These are phyloP conservation scores for Trypanosoma boissoni DNA, from an alignment of 208 protist genomes.

Conservation along the genomic window DNA sequence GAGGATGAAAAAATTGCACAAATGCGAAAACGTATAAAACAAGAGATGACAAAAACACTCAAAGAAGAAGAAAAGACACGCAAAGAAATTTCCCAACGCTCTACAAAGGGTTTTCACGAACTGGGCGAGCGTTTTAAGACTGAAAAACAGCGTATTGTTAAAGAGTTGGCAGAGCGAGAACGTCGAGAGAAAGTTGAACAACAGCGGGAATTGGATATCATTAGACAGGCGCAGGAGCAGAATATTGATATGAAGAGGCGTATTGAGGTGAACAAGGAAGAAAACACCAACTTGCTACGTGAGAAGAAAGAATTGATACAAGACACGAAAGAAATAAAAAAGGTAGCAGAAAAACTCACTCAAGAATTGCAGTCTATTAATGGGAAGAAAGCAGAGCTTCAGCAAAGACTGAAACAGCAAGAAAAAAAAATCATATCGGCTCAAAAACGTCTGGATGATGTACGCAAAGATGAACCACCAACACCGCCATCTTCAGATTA, in stretches of 20 bases:
- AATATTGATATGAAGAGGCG: slow-evolving; percentile 56
- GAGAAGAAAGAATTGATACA: slow-evolving; percentile 62
- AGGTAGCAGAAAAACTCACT: slow-evolving; percentile 41
- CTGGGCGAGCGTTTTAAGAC: slow-evolving; percentile 57
- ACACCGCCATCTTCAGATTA: slow-evolving; percentile 41
- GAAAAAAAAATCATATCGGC: slow-evolving; percentile 64
- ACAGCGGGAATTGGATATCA: slow-evolving; percentile 72
- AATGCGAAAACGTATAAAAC: slow-evolving; percentile 68
- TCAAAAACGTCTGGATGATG: slow-evolving; percentile 31
- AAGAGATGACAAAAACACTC: slow-evolving; percentile 74
- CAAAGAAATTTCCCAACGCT: slow-evolving; percentile 70
- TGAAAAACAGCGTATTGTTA: slow-evolving; percentile 71
- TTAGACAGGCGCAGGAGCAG: slow-evolving; percentile 74
- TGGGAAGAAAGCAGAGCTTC: slow-evolving; percentile 44
- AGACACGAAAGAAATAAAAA: slow-evolving; percentile 61
- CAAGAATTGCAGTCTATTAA: slow-evolving; percentile 50
- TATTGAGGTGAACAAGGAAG: slow-evolving; percentile 63
- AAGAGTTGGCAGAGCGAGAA: slow-evolving; percentile 74
- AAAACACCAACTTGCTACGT: slow-evolving; percentile 47
- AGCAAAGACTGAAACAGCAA: slow-evolving; percentile 50
- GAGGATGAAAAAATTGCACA: slow-evolving; percentile 76
- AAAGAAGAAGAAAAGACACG: slow-evolving; percentile 83
- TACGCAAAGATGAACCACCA: slow-evolving; percentile 39
- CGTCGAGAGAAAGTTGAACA: slow-evolving; percentile 76
- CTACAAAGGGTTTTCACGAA: slow-evolving; percentile 71